phyloP scores from a whole-genome alignment of 2,329 filamentous ascomycete genomes.

The Aspergillus carbonarius region DNA sequence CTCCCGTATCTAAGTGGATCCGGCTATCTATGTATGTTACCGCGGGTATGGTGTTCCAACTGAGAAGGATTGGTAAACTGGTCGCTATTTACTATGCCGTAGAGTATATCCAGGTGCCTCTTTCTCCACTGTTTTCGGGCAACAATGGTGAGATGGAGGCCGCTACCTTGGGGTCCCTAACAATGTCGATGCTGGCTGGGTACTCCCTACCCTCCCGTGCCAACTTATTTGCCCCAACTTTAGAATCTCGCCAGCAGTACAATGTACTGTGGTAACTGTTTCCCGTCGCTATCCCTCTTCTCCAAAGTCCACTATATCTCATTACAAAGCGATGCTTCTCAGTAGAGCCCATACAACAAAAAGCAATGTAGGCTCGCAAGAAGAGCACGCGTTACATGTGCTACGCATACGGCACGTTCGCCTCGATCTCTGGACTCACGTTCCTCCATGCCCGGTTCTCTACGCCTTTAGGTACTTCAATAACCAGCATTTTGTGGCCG shows the following conservation, averaged over 20 bases:
- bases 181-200: not conserved
- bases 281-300: conserved; percentile 2
- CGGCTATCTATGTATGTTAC: conserved; percentile 9
- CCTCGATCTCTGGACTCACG: conserved; percentile 3
- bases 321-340: not conserved
- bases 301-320: not conserved
- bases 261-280: conserved; percentile 11
- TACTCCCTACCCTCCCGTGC: conserved; percentile 7
- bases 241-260: not conserved
- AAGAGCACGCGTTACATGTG: not conserved
- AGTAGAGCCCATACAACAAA: not conserved
- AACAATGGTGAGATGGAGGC: not conserved
- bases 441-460: not conserved
- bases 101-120: conserved; percentile 5
- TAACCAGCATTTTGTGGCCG: not conserved
- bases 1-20: conserved; percentile 1
- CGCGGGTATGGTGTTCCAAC: not conserved
- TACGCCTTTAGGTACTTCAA: not conserved
- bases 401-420: not conserved
- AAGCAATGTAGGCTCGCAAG: not conserved
- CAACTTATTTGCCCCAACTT: not conserved
- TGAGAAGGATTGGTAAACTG: conserved; percentile 6
- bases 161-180: not conserved
- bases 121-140: not conserved
- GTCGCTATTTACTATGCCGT: conserved; percentile 7